Base-by-base conservation (phyloP, 2,329 filamentous ascomycete genomes). In the Botryotinia convoluta region DNA sequence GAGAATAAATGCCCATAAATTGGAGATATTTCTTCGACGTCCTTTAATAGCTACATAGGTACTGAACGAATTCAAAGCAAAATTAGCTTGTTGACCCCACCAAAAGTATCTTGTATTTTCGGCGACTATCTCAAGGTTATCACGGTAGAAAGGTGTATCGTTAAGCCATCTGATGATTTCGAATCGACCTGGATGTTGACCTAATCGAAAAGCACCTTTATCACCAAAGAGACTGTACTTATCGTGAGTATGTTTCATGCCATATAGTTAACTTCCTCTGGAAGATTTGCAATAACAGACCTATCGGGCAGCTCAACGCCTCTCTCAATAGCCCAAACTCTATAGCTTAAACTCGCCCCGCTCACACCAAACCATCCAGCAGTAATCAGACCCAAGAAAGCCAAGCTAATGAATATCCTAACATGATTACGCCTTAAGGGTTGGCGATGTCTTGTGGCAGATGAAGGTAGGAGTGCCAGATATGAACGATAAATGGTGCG, bases 81-180 rank as follows among this genome's bases (percentile, higher is more conserved):
- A 82, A 73, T 89, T 87, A 61, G 88, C 83, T 81, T 91, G 89
- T 74, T 88, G 87, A 10, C 86, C 88, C 87, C 89, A 91, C 85
- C 89, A 89, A 78, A 89, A 86, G 26, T 88, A 85, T 67, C 86
- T 85, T 5, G 85, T 83, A 68, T 85, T 87, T 77, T 87, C 86
- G 10, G 87, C 83, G 7, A 89, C 82, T 37, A 89, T 87, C 74
- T 87, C 85, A 73, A 89, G 83, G 18, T 85, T 71, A 62, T 78
- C 78, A 64, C 74, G 76, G 64, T 80, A 80, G 45, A 79, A 74
- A 26, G 77, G 72, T 29, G 76, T 78, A 48, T 80, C 79, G 42
- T 75, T 77, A 14, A 80, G 76, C 79, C 79, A 80, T 75, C 75
- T 75, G 8, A 77, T 74, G 14, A 78, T 44, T 35, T 80, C 77